Evolutionary conservation across 352 stramenopile species (phyloP), one percentile per base, ranked within the genome.

Genomic region (Globisporangium heterothallicum): DNA sequence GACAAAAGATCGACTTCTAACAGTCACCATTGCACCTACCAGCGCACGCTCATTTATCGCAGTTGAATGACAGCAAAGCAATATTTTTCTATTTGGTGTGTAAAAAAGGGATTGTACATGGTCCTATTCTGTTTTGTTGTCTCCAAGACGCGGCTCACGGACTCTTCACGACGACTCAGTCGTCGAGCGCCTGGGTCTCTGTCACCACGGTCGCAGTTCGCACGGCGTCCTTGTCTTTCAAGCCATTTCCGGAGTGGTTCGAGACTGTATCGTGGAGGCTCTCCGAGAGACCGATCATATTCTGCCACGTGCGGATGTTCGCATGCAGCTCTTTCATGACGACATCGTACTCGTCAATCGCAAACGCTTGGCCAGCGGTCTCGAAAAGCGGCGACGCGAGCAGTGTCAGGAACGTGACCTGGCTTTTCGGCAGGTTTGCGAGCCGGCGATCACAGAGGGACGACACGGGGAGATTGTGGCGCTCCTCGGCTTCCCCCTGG

Each of bases 341-440:
- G 1, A 42, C 46, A 29, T 72, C 60, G 44, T 86, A 85, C 42
- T 85, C 70, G 22, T 86, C 71, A 36, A 86, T 83, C 9, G 69
- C 63, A 42, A 89, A 76, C 16, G 68, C 74, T 29, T 84, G 74
- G 4, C 74, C 70, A 0, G 70, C 70, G 8, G 70, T 78, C 58
- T 83, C 74, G 43, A 85, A 88, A 12, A 88, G 61, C 24, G 77
- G 77, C n/a, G 58, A 74, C 6, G 72, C 77, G 8, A 88, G 59
- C 27, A 88, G 61, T 21, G 72, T 83, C 22, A 88, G 68, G 53
- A 88, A 88, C 12, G 72, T 70, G 1, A 84, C 69, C 41, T 88
- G 77, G 53, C 74, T 88, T 12, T 77, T 71, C 0, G 74, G 67
- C 14, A 88, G 52, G 43, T 88, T 86, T 6, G 74, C 72, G 19